Evolutionary conservation across 2,329 filamentous ascomycete species (phyloP).

Genomic region (Alternaria angustiovoidea): DNA sequence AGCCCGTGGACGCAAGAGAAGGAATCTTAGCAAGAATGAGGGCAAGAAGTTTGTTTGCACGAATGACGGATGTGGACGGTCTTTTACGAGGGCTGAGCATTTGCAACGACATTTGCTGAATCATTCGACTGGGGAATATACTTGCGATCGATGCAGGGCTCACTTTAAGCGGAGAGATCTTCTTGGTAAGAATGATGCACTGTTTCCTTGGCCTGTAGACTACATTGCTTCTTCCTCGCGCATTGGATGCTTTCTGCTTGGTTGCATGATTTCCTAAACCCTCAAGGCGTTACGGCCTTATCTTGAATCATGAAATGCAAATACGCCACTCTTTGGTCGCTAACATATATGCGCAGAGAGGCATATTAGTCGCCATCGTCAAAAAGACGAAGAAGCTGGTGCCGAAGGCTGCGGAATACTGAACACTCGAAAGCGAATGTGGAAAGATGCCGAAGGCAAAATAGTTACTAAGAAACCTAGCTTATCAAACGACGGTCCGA

Average conservation of each 20-base stretch:
- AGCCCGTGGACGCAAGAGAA: conserved; percentile 71
- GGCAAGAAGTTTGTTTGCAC: conserved; percentile 72
- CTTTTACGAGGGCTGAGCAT: conserved; percentile 93
- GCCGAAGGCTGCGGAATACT: conserved; percentile 60
- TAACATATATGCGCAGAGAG: conserved; percentile 56
- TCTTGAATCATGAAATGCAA: background rate
- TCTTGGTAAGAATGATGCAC: conserved; percentile 55
- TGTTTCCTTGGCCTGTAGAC: conserved; percentile 7
- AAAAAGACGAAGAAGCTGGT: conserved; percentile 65
- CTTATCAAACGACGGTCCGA: conserved; percentile 23
- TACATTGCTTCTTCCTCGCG: background rate
- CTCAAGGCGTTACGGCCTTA: background rate
- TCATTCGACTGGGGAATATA: conserved; percentile 67
- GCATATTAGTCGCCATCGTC: conserved; percentile 63
- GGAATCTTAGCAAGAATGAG: conserved; percentile 32
- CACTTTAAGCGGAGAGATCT: conserved; percentile 69
- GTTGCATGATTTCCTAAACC: too few species aligned
- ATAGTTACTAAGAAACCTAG: conserved; percentile 58
- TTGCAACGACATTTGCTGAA: conserved; percentile 95
- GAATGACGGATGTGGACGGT: conserved; percentile 86
- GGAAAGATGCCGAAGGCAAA: conserved; percentile 63
- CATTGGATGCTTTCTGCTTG: background rate
- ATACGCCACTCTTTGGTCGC: conserved; percentile 4
- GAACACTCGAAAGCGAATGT: conserved; percentile 62
- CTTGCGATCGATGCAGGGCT: conserved; percentile 66